A percentile compares a stretch with the other conserved stretches of the same genome.
These are phyloP conservation scores for Hirschioporus abietinus DNA, from an alignment of 768 basidiomycete species.

Conservation along the genomic window DNA sequence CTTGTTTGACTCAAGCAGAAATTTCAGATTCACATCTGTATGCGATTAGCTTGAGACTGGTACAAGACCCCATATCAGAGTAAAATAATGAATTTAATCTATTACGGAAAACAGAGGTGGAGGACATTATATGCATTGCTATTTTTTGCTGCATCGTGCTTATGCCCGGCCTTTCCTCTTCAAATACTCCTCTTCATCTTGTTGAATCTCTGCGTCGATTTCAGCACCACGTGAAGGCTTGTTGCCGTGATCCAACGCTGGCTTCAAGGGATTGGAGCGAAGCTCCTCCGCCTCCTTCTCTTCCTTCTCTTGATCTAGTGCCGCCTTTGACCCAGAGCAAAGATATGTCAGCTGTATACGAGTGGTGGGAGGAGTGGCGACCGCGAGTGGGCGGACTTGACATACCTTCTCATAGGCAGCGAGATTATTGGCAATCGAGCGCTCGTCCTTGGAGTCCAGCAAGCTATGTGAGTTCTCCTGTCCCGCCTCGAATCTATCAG, in stretches of 20 bases:
- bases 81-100: no score
- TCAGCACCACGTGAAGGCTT: constrained; percentile 53
- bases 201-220: constrained; percentile 51
- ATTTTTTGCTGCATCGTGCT: constrained; percentile 2
- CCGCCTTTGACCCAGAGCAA: constrained; percentile 14
- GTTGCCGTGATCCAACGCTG: constrained; percentile 49
- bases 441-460: constrained; percentile 35
- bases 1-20: no score
- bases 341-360: neutral
- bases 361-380: neutral
- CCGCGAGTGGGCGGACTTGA: no score
- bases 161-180: constrained; percentile 36
- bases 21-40: no score
- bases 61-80: no score
- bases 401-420: neutral
- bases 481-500: constrained; percentile 25
- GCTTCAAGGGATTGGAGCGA: constrained; percentile 40
- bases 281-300: constrained; percentile 26
- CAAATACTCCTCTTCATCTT: constrained; percentile 45
- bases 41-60: no score
- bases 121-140: neutral
- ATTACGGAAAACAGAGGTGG: no score
- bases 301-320: constrained; percentile 25
- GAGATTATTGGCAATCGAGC: neutral
- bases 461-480: constrained; percentile 32